phyloP scores from a whole-genome alignment of 2,329 filamentous ascomycete genomes.

The Neobulgaria alba region DNA sequence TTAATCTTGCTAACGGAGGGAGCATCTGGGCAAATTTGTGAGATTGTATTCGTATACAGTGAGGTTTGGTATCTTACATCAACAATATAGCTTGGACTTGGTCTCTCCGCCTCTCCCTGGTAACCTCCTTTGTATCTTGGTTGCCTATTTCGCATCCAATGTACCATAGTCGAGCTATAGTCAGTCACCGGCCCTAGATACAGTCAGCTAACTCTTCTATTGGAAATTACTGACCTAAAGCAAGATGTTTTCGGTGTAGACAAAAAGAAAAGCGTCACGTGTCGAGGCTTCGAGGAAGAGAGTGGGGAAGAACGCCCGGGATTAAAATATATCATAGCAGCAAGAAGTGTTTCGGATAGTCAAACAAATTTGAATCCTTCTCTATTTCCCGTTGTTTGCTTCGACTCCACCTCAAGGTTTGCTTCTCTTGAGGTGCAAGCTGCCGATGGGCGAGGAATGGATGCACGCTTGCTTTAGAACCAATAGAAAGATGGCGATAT shows the following conservation, averaged over 20 bases:
- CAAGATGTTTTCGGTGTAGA: conserved; percentile 4
- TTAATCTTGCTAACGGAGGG: conserved; percentile 67
- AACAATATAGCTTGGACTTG: conserved; percentile 81
- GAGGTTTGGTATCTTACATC: conserved; percentile 62
- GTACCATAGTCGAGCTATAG: conserved; percentile 80
- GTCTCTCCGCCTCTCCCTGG: conserved; percentile 70
- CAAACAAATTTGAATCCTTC: background rate
- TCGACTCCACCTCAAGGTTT: too few species aligned
- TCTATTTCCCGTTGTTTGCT: too few species aligned
- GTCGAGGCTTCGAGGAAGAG: background rate
- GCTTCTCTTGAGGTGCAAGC: too few species aligned
- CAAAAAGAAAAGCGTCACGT: background rate
- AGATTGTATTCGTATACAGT: too few species aligned
- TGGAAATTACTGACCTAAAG: conserved; percentile 1
- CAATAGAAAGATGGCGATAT: too few species aligned
- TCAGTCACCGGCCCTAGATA: conserved; percentile 76
- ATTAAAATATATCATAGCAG: background rate
- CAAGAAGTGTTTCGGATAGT: background rate
- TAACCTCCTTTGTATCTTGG: conserved; percentile 66
- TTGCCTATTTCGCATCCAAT: conserved; percentile 81
- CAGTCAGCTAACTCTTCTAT: background rate
- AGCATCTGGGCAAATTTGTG: conserved; percentile 55
- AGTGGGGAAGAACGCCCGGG: background rate
- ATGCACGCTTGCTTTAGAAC: too few species aligned
- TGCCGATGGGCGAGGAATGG: too few species aligned